Conservation (phyloP, 805 yeast species). For the Monosporozyma siamensis region DNA sequence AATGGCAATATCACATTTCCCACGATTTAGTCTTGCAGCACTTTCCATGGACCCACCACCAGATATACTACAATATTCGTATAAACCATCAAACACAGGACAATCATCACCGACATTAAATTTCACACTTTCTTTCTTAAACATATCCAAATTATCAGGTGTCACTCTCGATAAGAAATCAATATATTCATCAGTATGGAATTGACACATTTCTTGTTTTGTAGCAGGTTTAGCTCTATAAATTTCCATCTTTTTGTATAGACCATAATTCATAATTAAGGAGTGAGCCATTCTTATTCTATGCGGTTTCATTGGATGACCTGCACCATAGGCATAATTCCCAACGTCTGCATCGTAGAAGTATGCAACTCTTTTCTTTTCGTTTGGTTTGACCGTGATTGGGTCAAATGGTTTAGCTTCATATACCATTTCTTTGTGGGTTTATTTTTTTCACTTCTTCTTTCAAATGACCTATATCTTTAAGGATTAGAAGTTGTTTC, state of each 20-base stretch:
- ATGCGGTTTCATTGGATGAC: constrained; percentile 99
- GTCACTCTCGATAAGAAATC: constrained; percentile 85
- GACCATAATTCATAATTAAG: constrained; percentile 90
- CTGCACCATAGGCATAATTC: constrained; percentile 95
- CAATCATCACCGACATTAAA: constrained; percentile 92
- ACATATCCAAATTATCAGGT: constrained; percentile 83
- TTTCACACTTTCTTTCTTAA: constrained; percentile 77
- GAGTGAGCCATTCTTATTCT: constrained; percentile 98
- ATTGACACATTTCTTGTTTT: constrained; percentile 95
- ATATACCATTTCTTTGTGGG: constrained; percentile 31
- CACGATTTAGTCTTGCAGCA: constrained; percentile 72
- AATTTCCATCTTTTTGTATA: constrained; percentile 94
- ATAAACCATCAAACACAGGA: constrained; percentile 91
- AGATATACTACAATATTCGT: constrained; percentile 77
- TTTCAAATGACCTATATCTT: no score
- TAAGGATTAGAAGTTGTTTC: no score
- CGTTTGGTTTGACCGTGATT: constrained; percentile 44
- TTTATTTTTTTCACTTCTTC: no score
- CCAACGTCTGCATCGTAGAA: constrained; percentile 91
- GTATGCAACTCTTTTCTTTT: constrained; percentile 55
- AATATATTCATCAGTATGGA: constrained; percentile 95
- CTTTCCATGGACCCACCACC: constrained; percentile 95
- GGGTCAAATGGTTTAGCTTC: constrained; percentile 56
- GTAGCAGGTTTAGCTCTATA: constrained; percentile 97
- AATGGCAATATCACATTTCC: constrained; percentile 86